Evolutionary conservation across 208 protist genomes (phyloP).

Genomic region (Leishmania tarentolae): DNA sequence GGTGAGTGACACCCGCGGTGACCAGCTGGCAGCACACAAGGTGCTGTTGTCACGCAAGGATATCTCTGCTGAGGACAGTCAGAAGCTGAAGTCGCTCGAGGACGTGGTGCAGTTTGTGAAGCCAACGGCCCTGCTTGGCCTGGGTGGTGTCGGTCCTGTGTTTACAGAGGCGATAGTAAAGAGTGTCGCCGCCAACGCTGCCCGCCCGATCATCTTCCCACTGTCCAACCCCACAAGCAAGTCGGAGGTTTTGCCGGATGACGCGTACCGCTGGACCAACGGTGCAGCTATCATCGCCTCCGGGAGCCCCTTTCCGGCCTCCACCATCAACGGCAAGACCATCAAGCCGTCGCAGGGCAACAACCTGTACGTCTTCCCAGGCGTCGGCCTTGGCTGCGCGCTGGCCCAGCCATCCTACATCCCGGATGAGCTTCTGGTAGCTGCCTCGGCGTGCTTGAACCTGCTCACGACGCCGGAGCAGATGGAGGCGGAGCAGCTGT

Average conservation of each 20-base stretch:
- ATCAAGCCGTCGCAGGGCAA: slow-evolving; percentile 95
- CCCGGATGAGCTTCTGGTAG: slow-evolving; percentile 88
- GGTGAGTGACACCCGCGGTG: slow-evolving; percentile 81
- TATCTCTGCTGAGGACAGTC: slow-evolving; percentile 66
- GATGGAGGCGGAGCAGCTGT: slow-evolving; percentile 55
- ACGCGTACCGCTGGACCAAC: slow-evolving; percentile 94
- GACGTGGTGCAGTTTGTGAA: slow-evolving; percentile 90
- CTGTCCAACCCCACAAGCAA: slow-evolving; percentile 95
- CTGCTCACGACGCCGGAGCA: slow-evolving; percentile 49
- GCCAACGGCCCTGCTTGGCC: slow-evolving; percentile 95
- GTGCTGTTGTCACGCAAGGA: slow-evolving; percentile 85
- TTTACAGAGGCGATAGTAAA: slow-evolving; percentile 96
- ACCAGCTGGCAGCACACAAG: slow-evolving; percentile 90
- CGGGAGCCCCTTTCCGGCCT: slow-evolving; percentile 95
- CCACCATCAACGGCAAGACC: slow-evolving; percentile 83
- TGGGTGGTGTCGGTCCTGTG: slow-evolving; percentile 87
- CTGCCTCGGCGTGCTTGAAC: slow-evolving; percentile 82
- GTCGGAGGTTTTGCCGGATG: slow-evolving; percentile 89
- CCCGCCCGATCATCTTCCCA: slow-evolving; percentile 96
- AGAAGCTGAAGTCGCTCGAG: slow-evolving; percentile 52
- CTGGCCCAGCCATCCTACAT: slow-evolving; percentile 76
- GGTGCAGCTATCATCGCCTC: slow-evolving; percentile 94
- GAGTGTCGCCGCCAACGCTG: slow-evolving; percentile 69
- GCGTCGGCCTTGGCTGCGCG: slow-evolving; percentile 91
- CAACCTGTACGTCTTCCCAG: slow-evolving; percentile 97